Percentiles rank a stretch among this genome's conserved stretches.
phyloP scores from a whole-genome alignment of 768 basidiomycete genomes.

The Calocybe cyanea region DNA sequence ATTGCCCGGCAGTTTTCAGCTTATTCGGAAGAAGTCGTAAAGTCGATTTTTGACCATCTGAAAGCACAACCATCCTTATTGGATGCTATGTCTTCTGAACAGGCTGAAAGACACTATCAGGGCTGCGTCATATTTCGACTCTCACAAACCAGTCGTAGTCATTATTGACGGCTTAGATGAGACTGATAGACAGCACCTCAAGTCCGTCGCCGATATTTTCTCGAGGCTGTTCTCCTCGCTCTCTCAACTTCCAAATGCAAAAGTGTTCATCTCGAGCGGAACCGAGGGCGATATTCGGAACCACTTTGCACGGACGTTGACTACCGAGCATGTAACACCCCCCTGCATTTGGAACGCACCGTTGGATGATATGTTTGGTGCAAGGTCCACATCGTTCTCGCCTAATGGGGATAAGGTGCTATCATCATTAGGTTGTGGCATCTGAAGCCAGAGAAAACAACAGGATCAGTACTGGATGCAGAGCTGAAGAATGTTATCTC shows the following conservation, averaged over 20 bases:
- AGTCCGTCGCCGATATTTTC: conserved; percentile 9
- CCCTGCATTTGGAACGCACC: not conserved
- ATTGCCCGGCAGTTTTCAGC: conserved; percentile 14
- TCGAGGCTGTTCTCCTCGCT: conserved; percentile 9
- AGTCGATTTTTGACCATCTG: conserved; percentile 8
- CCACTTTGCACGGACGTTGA: conserved; percentile 1
- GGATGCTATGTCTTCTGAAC: conserved; percentile 7
- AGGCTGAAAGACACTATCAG: conserved; percentile 11
- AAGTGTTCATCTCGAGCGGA: conserved; percentile 14
- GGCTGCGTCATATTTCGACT: conserved; percentile 4
- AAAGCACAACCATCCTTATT: conserved; percentile 12
- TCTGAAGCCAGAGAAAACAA: not conserved
- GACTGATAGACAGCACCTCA: conserved; percentile 10
- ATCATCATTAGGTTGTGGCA: not conserved
- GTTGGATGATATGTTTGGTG: not conserved
- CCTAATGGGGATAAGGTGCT: not conserved
- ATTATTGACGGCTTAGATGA: conserved; percentile 19
- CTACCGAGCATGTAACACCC: conserved; percentile 5
- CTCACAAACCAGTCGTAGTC: conserved; percentile 10
- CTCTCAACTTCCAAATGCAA: conserved; percentile 5
- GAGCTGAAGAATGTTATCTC: not conserved
- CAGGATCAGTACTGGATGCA: no score
- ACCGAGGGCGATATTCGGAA: conserved; percentile 12
- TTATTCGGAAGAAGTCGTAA: conserved; percentile 3
- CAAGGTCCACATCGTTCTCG: not conserved